Base-by-base conservation (phyloP, 768 basidiomycete species). In the Suillus lakei region DNA sequence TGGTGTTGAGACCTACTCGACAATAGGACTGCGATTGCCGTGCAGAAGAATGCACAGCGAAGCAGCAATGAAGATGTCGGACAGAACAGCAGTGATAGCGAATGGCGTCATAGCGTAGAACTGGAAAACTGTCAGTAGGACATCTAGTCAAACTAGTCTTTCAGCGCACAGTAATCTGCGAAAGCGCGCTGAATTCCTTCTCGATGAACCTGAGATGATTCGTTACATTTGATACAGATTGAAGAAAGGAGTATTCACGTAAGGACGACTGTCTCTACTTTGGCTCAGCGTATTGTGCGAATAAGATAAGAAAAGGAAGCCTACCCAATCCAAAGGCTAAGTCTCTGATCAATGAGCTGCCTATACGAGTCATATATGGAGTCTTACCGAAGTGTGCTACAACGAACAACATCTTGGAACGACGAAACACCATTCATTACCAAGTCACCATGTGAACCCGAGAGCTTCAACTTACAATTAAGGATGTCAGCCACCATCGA, bases 21-120 rank as follows among this genome's bases (percentile, higher is more conserved):
- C 69, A 60, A 81, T 74, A 9, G 77, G 76, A 10, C 81, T 81
- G n/a, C 79, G 71, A 53, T 72, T 82, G 36, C 77, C 79, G 55
- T 79, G 73, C 13, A 85, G 71, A 26, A 82, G 71, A n/a, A 81
- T 67, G 58, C 82, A 84, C 1, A 85, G 69, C 2, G 81, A 75
- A 7, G 56, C 71, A 13, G 84, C 81, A 58, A 85, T 82, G n/a
- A 78, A 61, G 34, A 83, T 71, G 63, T 85, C 84, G 1, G 83
- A 82, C 15, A 83, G 68, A 1, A 84, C 83, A 2, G 82, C 82
- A 58, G 74, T 74, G 18, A 83, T 63, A 5, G 79, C 84, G 68
- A 85, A 85, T 5, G 85, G 85, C 21, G 83, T 67, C 2, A 79
- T 82, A 7, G 76, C 74, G 16, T 76, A 73, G 9, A 81, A 70